Evolutionary conservation across 148 eudicot genomes (phyloP), one percentile per base, ranked within the genome.

Genomic region (Euryodendron excelsum): DNA sequence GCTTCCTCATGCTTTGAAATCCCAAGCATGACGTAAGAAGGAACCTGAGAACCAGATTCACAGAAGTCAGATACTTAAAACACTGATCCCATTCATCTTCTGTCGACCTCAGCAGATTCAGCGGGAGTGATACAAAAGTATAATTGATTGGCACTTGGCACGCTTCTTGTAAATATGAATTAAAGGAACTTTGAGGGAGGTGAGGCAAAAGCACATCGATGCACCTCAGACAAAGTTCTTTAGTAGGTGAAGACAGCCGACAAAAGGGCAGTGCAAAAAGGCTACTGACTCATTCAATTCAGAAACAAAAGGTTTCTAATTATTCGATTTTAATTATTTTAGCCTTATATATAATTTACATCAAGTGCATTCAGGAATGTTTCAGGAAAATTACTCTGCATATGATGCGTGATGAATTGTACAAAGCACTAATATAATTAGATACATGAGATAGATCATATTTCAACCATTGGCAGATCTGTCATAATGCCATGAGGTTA

Each of bases 11-110:
- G 89, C 81, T 95, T 89, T 58, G 86, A 36, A 63, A 91, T 89
- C 76, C 97, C 98, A 28, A 93, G 91, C 92, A 91, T 86, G 52
- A 90, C 85, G 78, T 86, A 69, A 66, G 96, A 90, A 30, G 91
- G 90, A 66, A 93, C 91, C 93, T 92, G 82, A 77, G 73, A 73
- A 5, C 34, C 36, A 45, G 41, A 58, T 48, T 20, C 66, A 69
- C 48, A 62, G 33, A 25, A 7, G 59, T 66, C 63, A 23, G 48
- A 60, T n/a, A 31, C n/a, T 39, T 12, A 21, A 47, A 48, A 27
- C 50, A 44, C n/a, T 78, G 30, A 5, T 23, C 34, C 52, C 31
- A 18, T 65, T 65, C 34, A 36, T 73, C 39, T 31, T 48, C 37
- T 21, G 45, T 56, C 4, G 4, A 55, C 13, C 64, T 33, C 45